These are phyloP conservation scores for Trichoderma oligosporum DNA, from an alignment of 2,329 filamentous ascomycete genomes.

Conservation along the genomic window DNA sequence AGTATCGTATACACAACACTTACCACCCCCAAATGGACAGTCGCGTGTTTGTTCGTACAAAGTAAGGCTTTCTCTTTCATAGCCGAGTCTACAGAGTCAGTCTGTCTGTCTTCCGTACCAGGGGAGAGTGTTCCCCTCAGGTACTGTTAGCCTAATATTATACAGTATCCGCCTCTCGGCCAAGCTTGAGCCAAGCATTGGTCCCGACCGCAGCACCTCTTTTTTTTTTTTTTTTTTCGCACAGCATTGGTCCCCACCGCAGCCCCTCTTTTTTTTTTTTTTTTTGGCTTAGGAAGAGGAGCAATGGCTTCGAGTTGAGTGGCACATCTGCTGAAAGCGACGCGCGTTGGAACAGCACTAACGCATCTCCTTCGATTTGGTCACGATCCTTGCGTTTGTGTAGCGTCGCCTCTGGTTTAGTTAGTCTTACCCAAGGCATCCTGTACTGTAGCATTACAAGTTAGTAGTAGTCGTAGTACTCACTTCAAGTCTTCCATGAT, in stretches of 20 bases:
- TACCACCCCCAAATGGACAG: not conserved
- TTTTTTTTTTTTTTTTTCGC: no score
- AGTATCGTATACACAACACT: not conserved
- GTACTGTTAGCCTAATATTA: not conserved
- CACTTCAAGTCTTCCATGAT: no score
- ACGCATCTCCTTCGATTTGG: conserved; percentile 15
- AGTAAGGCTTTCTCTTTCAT: not conserved
- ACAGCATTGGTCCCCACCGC: no score
- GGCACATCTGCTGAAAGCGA: conserved; percentile 5
- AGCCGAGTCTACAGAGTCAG: not conserved
- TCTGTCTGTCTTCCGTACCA: conserved; percentile 1
- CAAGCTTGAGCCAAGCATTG: conserved; percentile 6
- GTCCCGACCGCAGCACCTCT: conserved; percentile 12
- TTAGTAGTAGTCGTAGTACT: no score
- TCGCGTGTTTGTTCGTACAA: not conserved
- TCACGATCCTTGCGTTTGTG: conserved; percentile 16
- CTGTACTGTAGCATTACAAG: no score
- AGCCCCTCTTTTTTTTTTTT: no score
- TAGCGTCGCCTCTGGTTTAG: conserved; percentile 4
- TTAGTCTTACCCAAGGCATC: conserved; percentile 1
- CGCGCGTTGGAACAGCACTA: conserved; percentile 12
- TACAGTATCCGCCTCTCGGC: not conserved
- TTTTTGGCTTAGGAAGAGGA: no score
- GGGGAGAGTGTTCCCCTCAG: conserved; percentile 8
- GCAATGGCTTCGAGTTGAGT: not conserved